Evolutionary conservation across 2,329 filamentous ascomycete species (phyloP), one percentile per base, ranked within the genome.

Genomic region (Cercospora canescens): DNA sequence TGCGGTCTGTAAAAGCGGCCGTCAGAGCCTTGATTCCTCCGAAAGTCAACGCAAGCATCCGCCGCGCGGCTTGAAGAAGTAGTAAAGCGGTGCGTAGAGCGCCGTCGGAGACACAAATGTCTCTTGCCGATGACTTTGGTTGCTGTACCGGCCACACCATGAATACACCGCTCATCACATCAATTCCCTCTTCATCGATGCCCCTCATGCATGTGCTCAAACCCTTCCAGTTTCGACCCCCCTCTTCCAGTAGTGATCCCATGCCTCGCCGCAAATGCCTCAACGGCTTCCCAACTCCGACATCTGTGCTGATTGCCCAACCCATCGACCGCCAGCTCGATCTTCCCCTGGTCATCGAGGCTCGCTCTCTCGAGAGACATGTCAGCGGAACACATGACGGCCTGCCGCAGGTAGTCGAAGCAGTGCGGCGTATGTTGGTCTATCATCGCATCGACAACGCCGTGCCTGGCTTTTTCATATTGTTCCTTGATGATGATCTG

Each of bases 231-330:
- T 3, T 60, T 60, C 26, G 28, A 60, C 1, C 58, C 58, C 6
- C 58, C 58, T 45, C 37, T 30, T 12, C 58, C 58, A 11, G 58
- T 60, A 7, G 35, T 41, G 8, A 60, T 34, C 0, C 58, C 58
- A 60, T 60, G 58, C 30, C 30, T 60, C 9, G 37, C 30, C 7
- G 58, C 58, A 35, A 60, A 60, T 2, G 58, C 41, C 58, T 50
- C 39, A 4, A 60, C 39, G 9, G 58, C 58, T 12, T 55, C 57
- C 63, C 63, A 64, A 28, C 37, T 45, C 11, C 34, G 58, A 56
- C 63, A 64, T n/a, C 48, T 37, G 41, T 64, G 63, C n/a, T 30
- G 35, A 8, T 60, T 57, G 16, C 57, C 63, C 63, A 56, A 64
- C 6, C 63, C 63, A 56, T 60, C 58, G 2, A 64, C 63, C 3